Conservation (phyloP, 108 stramenopile species). For the Halocafeteria seosinensis region DNA sequence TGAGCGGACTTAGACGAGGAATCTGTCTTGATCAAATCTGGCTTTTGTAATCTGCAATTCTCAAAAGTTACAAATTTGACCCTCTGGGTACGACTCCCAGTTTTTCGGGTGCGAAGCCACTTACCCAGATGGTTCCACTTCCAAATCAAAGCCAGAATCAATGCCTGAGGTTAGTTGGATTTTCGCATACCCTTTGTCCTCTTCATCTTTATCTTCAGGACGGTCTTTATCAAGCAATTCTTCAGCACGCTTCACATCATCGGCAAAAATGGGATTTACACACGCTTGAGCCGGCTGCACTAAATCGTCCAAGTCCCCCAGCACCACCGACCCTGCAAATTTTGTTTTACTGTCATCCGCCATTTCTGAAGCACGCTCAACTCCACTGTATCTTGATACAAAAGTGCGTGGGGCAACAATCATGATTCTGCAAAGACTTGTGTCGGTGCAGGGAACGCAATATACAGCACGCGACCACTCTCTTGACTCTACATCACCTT, state of each 20-base stretch:
- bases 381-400: no score
- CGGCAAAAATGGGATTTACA: conserved; percentile 34
- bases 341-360: not conserved
- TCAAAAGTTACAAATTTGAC: no score
- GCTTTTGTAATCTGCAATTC: no score
- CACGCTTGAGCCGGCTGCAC: conserved; percentile 40
- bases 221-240: not conserved
- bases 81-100: no score
- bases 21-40: conserved; percentile 30
- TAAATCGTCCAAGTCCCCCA: conserved; percentile 41
- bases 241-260: not conserved
- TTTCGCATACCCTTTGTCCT: not conserved
- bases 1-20: conserved; percentile 13
- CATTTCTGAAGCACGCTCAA: no score
- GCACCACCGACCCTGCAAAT: conserved; percentile 22
- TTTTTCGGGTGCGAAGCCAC: no score
- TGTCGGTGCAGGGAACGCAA: no score
- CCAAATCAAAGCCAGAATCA: not conserved
- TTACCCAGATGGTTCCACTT: no score
- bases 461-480: no score
- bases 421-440: no score
- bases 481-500: no score
- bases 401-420: no score
- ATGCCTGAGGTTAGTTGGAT: not conserved
- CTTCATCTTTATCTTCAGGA: not conserved